Evolutionary conservation across 306 rosid species (phyloP).

Genomic region (Rosa multiflora): DNA sequence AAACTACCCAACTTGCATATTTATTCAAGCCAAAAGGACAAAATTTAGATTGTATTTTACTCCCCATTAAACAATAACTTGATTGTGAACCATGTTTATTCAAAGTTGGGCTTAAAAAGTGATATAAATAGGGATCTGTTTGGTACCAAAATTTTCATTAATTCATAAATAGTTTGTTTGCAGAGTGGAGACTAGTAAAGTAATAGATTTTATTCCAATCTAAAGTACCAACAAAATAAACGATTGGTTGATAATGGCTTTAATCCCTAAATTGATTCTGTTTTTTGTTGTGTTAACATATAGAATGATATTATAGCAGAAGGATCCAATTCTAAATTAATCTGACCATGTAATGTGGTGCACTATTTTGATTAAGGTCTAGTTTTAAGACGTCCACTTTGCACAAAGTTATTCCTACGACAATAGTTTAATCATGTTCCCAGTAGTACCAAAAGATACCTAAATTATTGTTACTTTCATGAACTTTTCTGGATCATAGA

Average conservation of each 20-base stretch:
- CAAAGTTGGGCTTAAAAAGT: background rate
- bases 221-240: background rate
- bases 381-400: conserved; percentile 10
- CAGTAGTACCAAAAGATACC: background rate
- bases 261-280: background rate
- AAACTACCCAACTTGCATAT: conserved; percentile 2
- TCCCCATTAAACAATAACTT: background rate
- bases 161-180: background rate
- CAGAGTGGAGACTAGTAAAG: background rate
- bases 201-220: conserved; percentile 1
- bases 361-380: background rate
- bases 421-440: background rate
- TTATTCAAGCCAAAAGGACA: background rate
- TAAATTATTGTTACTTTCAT: too few species aligned
- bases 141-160: background rate
- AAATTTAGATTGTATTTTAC: background rate
- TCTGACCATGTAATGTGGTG: conserved; percentile 11
- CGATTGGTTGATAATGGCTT: background rate
- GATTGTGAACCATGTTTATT: conserved; percentile 9
- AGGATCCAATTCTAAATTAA: conserved; percentile 17
- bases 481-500: background rate
- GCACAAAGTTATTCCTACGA: conserved; percentile 22
- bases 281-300: background rate
- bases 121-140: too few species aligned
- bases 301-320: background rate